Base-by-base conservation (phyloP, 176 grass and related monocot species). In the Aegilops speltoides region DNA sequence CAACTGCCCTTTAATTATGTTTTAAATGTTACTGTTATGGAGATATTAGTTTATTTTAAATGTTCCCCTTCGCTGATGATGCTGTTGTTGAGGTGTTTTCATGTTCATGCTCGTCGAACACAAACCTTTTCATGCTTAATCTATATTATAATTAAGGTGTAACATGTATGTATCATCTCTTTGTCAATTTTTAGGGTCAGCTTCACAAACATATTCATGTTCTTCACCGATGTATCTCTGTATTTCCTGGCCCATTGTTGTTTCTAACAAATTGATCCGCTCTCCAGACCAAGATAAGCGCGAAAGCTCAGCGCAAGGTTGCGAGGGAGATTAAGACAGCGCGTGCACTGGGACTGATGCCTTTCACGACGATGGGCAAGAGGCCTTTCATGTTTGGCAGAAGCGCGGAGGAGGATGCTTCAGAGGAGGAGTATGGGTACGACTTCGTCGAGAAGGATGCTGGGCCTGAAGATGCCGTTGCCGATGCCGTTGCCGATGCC, bases 271-370 rank as follows among this genome's bases (percentile, higher is more conserved):
- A 63, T 29, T 63, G 7, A 50, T 76, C 28, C 25, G 36, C n/a
- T 80, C 76, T 34, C 7, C 87, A 96, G 97, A 98, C 97, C 63
- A 79, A 70, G 22, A 98, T 98, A 75, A 98, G 94, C 64, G 97
- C 94, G 2, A 96, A 98, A 92, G 97, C 97, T 82, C 97, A 98
- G 84, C 87, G 92, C 38, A 98, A 92, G 92, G 77, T 98, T 76
- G 94, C 97, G 28, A 91, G 94, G 60, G 97, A 98, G 86, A 98
- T 98, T 48, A 98, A 98, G 89, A 96, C 90, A 0, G 90, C 94
- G 6, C 91, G 92, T 73, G 94, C 92, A 25, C 86, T 98, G 61
- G 92, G 97, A 28, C 62, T 98, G 57, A 93, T 98, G 94, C 97
- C 97, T 59, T 98, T 98, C 83, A 94, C 97, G 43, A 89, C 88